These are phyloP conservation scores for Dalbergia cultrata DNA, from an alignment of 306 rosid species.

Conservation along the genomic window DNA sequence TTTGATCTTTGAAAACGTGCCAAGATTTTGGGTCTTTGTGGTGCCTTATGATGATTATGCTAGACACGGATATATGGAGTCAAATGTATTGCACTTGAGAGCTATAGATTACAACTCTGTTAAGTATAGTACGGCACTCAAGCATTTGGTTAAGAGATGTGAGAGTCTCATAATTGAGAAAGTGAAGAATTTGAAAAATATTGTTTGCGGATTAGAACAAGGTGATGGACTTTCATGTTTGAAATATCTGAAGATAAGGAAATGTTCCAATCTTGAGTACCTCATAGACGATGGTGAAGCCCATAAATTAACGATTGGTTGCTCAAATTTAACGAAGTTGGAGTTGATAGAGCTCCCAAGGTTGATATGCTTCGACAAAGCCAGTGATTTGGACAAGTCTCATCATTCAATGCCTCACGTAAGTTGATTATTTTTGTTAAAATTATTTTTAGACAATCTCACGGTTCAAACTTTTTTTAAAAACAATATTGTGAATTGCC, in stretches of 20 bases:
- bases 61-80: neutral
- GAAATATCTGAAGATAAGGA: neutral
- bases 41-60: neutral
- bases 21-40: slow-evolving; percentile 37
- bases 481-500: too few species aligned
- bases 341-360: neutral
- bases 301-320: neutral
- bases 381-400: neutral
- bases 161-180: slow-evolving; percentile 8
- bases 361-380: neutral
- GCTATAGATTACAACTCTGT: neutral
- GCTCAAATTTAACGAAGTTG: neutral
- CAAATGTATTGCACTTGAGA: slow-evolving; percentile 9
- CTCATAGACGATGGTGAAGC: neutral
- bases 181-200: slow-evolving; percentile 33
- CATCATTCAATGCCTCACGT: neutral
- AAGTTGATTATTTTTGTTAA: neutral
- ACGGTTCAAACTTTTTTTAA: too few species aligned
- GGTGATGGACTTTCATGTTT: slow-evolving; percentile 1
- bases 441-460: neutral
- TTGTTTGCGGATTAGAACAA: neutral
- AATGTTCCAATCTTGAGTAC: slow-evolving; percentile 29
- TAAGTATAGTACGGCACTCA: neutral
- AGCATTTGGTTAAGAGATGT: slow-evolving; percentile 11
- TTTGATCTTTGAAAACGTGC: neutral